phyloP scores from a whole-genome alignment of 176 grass and related monocot genomes.

The Themeda triandra region DNA sequence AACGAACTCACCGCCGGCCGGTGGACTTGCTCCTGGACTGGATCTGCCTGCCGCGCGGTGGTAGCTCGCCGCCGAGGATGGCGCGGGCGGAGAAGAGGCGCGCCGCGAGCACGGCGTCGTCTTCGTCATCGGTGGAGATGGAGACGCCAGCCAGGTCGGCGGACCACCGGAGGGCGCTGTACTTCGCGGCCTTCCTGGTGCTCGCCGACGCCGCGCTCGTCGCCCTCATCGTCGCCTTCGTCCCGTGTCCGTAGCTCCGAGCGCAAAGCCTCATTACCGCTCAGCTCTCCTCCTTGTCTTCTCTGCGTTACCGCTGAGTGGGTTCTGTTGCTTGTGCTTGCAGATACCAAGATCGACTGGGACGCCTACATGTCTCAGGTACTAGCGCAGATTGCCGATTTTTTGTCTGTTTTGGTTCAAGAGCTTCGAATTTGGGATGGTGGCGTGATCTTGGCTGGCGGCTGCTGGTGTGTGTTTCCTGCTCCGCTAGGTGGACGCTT shows the following conservation, averaged over 20 bases:
- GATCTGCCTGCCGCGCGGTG: conserved; percentile 33
- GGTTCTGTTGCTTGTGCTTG: conserved; percentile 22
- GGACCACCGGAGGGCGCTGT: neutral
- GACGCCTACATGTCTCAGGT: conserved; percentile 99
- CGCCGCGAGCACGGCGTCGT: neutral
- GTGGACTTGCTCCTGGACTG: neutral
- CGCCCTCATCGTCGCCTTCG: conserved; percentile 65
- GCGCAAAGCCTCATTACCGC: neutral
- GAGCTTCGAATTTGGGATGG: neutral
- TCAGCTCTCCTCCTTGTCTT: neutral
- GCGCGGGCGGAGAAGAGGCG: conserved; percentile 25
- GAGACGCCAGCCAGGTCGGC: neutral
- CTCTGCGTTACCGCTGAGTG: neutral
- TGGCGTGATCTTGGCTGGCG: conserved; percentile 13
- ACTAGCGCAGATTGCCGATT: neutral
- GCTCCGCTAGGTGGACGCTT: conserved; percentile 59
- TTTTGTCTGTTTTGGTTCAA: neutral
- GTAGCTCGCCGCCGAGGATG: conserved; percentile 6
- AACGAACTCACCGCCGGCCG: neutral
- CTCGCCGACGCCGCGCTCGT: conserved; percentile 75
- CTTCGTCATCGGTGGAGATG: neutral
- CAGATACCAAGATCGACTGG: conserved; percentile 99
- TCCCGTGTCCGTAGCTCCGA: conserved; percentile 51
- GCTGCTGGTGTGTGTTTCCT: neutral
- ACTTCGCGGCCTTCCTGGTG: conserved; percentile 53